Evolutionary conservation across 805 yeast genomes (phyloP).

Genomic region (Metschnikowia kunwiensis): DNA sequence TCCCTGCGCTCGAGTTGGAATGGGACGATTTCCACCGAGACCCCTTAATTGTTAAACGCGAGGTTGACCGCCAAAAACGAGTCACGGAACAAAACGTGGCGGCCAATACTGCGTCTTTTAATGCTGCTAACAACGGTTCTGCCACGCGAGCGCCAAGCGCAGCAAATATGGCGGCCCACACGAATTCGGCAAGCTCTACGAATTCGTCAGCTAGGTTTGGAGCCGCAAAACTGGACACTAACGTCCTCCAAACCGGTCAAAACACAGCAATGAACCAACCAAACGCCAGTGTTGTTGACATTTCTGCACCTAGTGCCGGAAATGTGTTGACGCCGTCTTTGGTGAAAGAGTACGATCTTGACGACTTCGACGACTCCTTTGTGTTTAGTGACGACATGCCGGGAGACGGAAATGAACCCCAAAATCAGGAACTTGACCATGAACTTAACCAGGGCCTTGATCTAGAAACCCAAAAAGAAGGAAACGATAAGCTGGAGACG

Average conservation of each 20-base stretch:
- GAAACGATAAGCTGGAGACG: background rate
- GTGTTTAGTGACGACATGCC: conserved; percentile 37
- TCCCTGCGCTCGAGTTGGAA: conserved; percentile 28
- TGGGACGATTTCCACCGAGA: conserved; percentile 36
- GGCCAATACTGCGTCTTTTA: background rate
- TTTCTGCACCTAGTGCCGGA: background rate
- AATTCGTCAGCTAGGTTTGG: background rate
- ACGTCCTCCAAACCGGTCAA: background rate
- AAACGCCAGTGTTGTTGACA: background rate
- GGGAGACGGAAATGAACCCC: background rate
- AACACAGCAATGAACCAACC: background rate
- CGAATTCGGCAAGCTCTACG: background rate
- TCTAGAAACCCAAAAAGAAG: background rate
- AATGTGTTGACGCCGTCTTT: conserved; percentile 9
- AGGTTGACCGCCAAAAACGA: conserved; percentile 13
- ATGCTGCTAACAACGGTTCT: too few species aligned
- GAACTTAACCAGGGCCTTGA: background rate
- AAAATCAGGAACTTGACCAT: background rate
- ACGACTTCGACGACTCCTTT: conserved; percentile 41
- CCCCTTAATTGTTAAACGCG: conserved; percentile 31
- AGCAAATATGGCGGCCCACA: background rate
- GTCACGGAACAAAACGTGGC: background rate
- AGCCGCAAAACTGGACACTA: background rate
- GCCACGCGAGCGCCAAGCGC: background rate
- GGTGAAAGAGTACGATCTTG: conserved; percentile 18